These are phyloP conservation scores for Leucocoprinus sp. DNA, from an alignment of 768 basidiomycete genomes.

Conservation along the genomic window DNA sequence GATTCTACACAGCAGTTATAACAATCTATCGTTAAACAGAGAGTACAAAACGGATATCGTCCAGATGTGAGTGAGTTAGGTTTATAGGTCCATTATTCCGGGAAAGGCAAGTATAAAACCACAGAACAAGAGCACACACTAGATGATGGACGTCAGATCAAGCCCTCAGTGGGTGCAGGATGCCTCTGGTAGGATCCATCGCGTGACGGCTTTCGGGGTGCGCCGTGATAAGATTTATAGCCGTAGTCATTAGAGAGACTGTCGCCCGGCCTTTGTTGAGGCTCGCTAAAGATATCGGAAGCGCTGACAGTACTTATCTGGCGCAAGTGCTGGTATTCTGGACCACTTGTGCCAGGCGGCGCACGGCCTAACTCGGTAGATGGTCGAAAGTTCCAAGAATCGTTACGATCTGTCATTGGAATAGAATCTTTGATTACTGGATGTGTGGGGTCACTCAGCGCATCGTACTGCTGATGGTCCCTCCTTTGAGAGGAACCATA, in stretches of 20 bases:
- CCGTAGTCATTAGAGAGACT: slow-evolving; percentile 27
- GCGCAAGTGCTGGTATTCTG: slow-evolving; percentile 39
- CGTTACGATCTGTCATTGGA: slow-evolving; percentile 53
- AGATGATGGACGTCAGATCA: slow-evolving; percentile 1
- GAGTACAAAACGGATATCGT: not conserved
- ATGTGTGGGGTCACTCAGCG: slow-evolving; percentile 51
- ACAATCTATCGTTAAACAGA: too few species aligned
- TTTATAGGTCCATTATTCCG: slow-evolving; percentile 14
- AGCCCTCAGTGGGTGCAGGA: slow-evolving; percentile 13
- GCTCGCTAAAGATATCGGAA: slow-evolving; percentile 46
- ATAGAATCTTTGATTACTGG: slow-evolving; percentile 48
- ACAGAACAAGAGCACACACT: not conserved
- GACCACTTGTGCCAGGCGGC: not conserved
- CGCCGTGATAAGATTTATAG: slow-evolving; percentile 25
- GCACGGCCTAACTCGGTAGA: slow-evolving; percentile 31
- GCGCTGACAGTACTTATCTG: slow-evolving; percentile 47
- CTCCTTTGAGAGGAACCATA: slow-evolving; percentile 67
- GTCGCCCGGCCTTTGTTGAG: slow-evolving; percentile 39
- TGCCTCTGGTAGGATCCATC: slow-evolving; percentile 23
- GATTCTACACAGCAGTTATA: too few species aligned
- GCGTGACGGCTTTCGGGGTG: too few species aligned
- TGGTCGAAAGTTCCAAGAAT: slow-evolving; percentile 62
- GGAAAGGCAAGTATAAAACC: slow-evolving; percentile 15
- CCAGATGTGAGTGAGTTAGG: not conserved
- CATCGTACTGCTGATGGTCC: slow-evolving; percentile 79